phyloP scores from a whole-genome alignment of 306 rosid genomes.

The Acacia melanoxylon region DNA sequence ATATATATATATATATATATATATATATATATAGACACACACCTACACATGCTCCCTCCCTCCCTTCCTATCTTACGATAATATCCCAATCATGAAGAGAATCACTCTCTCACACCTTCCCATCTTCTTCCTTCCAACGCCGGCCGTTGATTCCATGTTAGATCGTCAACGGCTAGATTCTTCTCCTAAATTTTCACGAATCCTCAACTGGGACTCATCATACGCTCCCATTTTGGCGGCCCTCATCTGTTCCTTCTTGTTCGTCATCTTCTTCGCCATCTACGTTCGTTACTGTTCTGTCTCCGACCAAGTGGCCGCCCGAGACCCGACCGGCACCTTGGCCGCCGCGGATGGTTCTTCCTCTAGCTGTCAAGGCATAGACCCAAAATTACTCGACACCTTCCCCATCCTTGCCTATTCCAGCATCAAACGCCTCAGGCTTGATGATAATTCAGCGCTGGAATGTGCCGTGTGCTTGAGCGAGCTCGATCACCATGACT shows the following conservation, averaged over 20 bases:
- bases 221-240: not conserved
- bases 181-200: not conserved
- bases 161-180: not conserved
- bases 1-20: too few relatives aligned
- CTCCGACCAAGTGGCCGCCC: not conserved
- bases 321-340: not conserved
- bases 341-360: not conserved
- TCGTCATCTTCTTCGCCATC: conserved; percentile 31
- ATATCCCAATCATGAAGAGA: not conserved
- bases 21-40: too few relatives aligned
- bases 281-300: conserved; percentile 25
- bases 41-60: too few relatives aligned
- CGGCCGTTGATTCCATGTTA: conserved; percentile 21
- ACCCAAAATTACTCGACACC: conserved; percentile 37
- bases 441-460: conserved; percentile 37
- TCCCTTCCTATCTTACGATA: too few relatives aligned
- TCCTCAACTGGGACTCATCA: conserved; percentile 18
- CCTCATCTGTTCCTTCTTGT: conserved; percentile 3
- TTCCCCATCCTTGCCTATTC: conserved; percentile 54
- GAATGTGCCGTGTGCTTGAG: conserved; percentile 65
- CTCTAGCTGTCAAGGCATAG: conserved; percentile 30
- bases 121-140: not conserved
- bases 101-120: not conserved
- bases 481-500: conserved; percentile 48
- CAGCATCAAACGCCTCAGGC: conserved; percentile 39